A percentile compares a stretch with the other conserved stretches of the same genome.
Conservation (phyloP, 441 rosid genomes). For the Croton laevigatus region DNA sequence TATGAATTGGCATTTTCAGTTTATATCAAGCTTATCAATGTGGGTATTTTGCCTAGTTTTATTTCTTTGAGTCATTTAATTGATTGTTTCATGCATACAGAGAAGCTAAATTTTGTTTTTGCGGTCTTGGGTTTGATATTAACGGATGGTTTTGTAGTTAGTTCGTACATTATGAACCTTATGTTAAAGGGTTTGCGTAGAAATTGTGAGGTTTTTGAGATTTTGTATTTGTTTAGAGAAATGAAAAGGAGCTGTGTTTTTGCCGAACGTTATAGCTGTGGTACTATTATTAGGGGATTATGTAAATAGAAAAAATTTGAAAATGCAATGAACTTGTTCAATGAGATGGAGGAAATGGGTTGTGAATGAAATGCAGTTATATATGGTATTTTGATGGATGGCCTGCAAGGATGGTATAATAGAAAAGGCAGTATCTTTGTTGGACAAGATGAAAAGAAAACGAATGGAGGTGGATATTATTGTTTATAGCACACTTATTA, state of each 20-base stretch:
- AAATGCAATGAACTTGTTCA: slow-evolving; percentile 52
- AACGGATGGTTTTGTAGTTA: slow-evolving; percentile 51
- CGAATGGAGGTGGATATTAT: slow-evolving; percentile 50
- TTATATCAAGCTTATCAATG: slow-evolving; percentile 38
- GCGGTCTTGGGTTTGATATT: slow-evolving; percentile 53
- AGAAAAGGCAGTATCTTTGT: slow-evolving; percentile 51
- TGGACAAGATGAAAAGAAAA: slow-evolving; percentile 60
- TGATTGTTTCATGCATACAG: slow-evolving; percentile 45
- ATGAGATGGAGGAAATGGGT: slow-evolving; percentile 58
- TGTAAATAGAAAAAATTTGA: slow-evolving; percentile 52
- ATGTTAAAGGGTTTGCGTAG: slow-evolving; percentile 55
- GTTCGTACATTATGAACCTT: slow-evolving; percentile 40
- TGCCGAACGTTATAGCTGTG: slow-evolving; percentile 63
- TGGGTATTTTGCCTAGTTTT: slow-evolving; percentile 36
- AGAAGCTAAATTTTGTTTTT: slow-evolving; percentile 29
- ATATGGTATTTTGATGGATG: slow-evolving; percentile 58
- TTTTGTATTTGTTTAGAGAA: slow-evolving; percentile 47
- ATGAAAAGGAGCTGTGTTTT: slow-evolving; percentile 56
- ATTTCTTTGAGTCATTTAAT: slow-evolving; percentile 49
- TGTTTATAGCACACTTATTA: slow-evolving; percentile 49
- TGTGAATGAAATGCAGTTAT: slow-evolving; percentile 64
- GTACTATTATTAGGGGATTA: slow-evolving; percentile 67
- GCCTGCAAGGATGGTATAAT: slow-evolving; percentile 53
- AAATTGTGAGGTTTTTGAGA: slow-evolving; percentile 33
- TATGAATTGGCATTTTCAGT: slow-evolving; percentile 48